These are phyloP conservation scores for Calonectria fujianensis DNA, from an alignment of 2,329 filamentous ascomycete species.

Conservation along the genomic window DNA sequence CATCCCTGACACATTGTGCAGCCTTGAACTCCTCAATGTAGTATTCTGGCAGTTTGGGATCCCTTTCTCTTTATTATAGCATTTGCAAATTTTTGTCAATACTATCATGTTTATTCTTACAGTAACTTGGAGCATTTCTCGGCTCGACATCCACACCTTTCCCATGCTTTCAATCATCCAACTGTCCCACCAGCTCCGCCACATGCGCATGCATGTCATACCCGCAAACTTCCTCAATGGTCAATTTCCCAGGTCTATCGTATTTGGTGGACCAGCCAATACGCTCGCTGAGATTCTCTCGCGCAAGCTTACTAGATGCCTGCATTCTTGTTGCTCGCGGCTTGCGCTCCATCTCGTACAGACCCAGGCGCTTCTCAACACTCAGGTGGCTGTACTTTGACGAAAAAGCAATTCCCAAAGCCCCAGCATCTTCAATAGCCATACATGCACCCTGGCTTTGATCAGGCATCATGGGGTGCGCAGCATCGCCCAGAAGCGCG, in stretches of 20 bases:
- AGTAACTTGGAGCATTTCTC: neutral
- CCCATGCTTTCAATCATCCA: neutral
- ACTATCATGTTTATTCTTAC: neutral
- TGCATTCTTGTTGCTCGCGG: constrained; percentile 71
- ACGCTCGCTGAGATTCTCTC: constrained; percentile 71
- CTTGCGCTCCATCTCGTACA: constrained; percentile 69
- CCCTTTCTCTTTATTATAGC: neutral
- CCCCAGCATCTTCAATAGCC: constrained; percentile 79
- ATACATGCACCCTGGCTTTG: constrained; percentile 80
- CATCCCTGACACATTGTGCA: neutral
- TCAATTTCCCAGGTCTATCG: constrained; percentile 74
- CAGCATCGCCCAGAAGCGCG: constrained; percentile 77
- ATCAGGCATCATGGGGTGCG: constrained; percentile 80
- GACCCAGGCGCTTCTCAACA: constrained; percentile 64
- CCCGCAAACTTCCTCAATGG: constrained; percentile 78
- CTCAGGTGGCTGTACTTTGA: constrained; percentile 61
- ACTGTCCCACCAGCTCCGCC: constrained; percentile 35
- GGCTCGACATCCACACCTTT: neutral
- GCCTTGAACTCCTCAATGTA: neutral
- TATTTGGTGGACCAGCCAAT: constrained; percentile 55
- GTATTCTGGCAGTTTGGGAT: neutral
- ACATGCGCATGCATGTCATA: constrained; percentile 62
- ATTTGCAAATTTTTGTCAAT: neutral
- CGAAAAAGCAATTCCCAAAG: constrained; percentile 75
- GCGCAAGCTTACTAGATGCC: constrained; percentile 69